Conservation (phyloP, 208 protist genomes). For the Trichomonas vaginalis region DNA sequence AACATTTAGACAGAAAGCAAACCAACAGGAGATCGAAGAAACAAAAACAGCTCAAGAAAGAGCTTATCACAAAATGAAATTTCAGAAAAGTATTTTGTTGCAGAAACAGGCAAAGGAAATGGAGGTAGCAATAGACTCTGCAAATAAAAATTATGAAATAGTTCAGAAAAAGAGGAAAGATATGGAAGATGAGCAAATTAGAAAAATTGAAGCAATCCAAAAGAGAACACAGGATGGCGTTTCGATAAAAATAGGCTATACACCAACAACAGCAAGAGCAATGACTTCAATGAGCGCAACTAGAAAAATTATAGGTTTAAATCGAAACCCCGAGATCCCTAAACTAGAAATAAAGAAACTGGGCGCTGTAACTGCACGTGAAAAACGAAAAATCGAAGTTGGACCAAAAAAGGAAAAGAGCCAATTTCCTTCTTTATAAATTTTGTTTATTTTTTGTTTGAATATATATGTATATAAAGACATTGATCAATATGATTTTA, state of each 20-base stretch:
- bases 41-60: not conserved
- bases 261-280: not conserved
- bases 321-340: not conserved
- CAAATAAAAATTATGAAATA: not conserved
- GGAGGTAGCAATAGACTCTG: not conserved
- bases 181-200: not conserved
- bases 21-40: not conserved
- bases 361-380: not conserved
- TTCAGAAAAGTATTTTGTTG: not conserved
- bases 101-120: not conserved
- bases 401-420: not conserved
- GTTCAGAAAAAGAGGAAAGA: not conserved
- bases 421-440: not conserved
- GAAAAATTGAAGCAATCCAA: not conserved
- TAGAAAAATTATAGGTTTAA: not conserved
- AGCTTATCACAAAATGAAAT: not conserved
- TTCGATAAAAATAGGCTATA: not conserved
- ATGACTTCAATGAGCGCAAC: not conserved
- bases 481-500: not conserved
- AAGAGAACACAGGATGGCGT: not conserved
- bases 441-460: not conserved
- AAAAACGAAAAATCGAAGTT: not conserved
- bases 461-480: not conserved
- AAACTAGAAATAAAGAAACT: not conserved
- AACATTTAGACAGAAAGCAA: not conserved